These are phyloP conservation scores for Canna indica DNA, from an alignment of 176 grass and related monocot species.

Conservation along the genomic window DNA sequence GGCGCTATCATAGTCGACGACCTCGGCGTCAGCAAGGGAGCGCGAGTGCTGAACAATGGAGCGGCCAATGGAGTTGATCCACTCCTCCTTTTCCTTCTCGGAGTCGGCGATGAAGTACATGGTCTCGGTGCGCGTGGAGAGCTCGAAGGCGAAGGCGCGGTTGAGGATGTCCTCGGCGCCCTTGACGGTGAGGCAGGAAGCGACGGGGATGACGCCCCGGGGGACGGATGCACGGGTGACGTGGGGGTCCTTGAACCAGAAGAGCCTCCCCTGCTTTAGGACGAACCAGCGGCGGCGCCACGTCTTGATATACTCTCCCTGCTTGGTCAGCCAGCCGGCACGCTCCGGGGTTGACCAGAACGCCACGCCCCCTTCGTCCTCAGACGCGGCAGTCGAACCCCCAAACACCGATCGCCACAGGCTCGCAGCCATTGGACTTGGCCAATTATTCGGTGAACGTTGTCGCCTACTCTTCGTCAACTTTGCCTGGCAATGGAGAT, in stretches of 20 bases:
- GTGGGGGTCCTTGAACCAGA: slow-evolving; percentile 89
- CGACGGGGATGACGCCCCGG: slow-evolving; percentile 75
- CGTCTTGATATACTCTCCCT: slow-evolving; percentile 99
- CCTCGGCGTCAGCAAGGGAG: slow-evolving; percentile 79
- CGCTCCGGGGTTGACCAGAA: slow-evolving; percentile 84
- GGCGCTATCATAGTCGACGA: slow-evolving; percentile 83
- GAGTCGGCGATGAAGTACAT: slow-evolving; percentile 99
- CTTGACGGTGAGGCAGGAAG: slow-evolving; percentile 86
- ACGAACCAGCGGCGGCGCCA: slow-evolving; percentile 97
- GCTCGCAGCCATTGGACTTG: slow-evolving; percentile 42
- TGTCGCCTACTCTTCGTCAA: not conserved
- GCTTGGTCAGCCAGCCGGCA: slow-evolving; percentile 74
- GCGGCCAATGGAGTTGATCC: slow-evolving; percentile 95
- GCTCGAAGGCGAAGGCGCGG: slow-evolving; percentile 83
- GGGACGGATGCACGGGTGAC: slow-evolving; percentile 62
- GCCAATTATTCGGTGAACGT: too few species aligned
- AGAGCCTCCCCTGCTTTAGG: slow-evolving; percentile 85
- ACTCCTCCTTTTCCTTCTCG: slow-evolving; percentile 98
- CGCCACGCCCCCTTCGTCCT: slow-evolving; percentile 48
- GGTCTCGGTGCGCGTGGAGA: slow-evolving; percentile 67
- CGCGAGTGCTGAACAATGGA: slow-evolving; percentile 96
- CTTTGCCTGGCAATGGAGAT: not conserved
- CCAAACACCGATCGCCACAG: slow-evolving; percentile 60
- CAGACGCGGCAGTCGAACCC: slow-evolving; percentile 12
- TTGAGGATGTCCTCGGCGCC: slow-evolving; percentile 92